Evolutionary conservation across 352 stramenopile species (phyloP).

Genomic region (Phytopythium vexans): DNA sequence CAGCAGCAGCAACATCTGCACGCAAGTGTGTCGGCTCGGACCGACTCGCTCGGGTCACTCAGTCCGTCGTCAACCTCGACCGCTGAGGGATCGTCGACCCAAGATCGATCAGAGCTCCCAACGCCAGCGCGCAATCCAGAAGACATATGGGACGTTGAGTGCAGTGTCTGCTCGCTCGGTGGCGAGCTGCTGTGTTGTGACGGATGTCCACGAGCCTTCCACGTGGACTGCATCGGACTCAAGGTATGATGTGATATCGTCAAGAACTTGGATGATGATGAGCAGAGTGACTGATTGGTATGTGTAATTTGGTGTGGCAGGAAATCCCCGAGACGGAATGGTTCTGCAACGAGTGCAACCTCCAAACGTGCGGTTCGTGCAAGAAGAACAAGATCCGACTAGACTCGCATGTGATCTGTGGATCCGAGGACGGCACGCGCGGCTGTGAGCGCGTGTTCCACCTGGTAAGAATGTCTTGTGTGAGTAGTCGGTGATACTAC

Average conservation of each 20-base stretch:
- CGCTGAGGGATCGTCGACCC: conserved; percentile 2
- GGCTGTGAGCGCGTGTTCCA: conserved; percentile 88
- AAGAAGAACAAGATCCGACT: conserved; percentile 88
- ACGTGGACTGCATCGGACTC: conserved; percentile 81
- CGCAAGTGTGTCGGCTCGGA: neutral
- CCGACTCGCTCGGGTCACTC: conserved; percentile 4
- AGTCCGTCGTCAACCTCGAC: conserved; percentile 7
- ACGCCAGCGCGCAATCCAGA: conserved; percentile 17
- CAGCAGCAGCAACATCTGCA: conserved; percentile 5
- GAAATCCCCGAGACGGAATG: conserved; percentile 73
- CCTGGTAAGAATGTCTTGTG: conserved; percentile 40
- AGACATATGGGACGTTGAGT: conserved; percentile 89
- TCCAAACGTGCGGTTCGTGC: conserved; percentile 75
- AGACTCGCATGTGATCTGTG: conserved; percentile 89
- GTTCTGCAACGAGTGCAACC: conserved; percentile 87
- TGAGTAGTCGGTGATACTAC: neutral
- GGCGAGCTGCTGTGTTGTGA: conserved; percentile 90
- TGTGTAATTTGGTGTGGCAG: conserved; percentile 8
- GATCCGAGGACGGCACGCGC: conserved; percentile 82
- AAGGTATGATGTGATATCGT: conserved; percentile 12
- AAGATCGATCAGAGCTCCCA: neutral
- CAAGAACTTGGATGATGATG: neutral
- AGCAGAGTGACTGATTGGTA: neutral
- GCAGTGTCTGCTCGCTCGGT: conserved; percentile 79
- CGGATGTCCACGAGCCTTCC: conserved; percentile 90